Percentiles rank a stretch among this genome's conserved stretches.
Evolutionary conservation across 2,329 filamentous ascomycete genomes (phyloP).

Genomic region (Botrytis hyacinthi): DNA sequence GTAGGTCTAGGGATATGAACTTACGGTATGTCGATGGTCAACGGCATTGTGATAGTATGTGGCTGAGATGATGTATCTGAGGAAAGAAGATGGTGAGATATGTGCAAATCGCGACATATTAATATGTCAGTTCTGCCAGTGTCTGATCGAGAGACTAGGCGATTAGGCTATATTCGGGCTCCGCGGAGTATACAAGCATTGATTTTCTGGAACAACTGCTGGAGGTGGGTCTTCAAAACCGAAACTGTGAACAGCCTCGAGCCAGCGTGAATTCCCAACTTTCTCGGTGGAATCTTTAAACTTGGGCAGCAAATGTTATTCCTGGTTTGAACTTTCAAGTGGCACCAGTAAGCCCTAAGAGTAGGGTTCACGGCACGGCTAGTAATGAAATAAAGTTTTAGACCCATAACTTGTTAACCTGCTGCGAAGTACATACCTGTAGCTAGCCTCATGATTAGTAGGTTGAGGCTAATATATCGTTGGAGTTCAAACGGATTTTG

Average conservation of each 20-base stretch:
- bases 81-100: background rate
- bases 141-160: background rate
- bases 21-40: background rate
- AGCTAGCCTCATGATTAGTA: background rate
- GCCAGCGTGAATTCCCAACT: background rate
- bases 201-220: background rate
- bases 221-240: background rate
- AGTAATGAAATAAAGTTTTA: too few relatives aligned
- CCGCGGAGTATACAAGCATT: background rate
- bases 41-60: background rate
- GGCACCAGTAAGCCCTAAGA: background rate
- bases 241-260: background rate
- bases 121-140: background rate
- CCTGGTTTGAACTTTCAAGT: background rate
- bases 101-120: background rate
- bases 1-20: background rate
- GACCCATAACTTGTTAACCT: too few relatives aligned
- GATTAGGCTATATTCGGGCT: background rate
- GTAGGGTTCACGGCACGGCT: background rate
- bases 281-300: background rate
- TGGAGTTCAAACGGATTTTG: background rate
- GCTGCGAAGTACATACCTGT: too few relatives aligned
- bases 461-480: background rate
- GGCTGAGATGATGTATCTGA: background rate
- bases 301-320: background rate